These are phyloP conservation scores for Cryptococcus depauperatus DNA, from an alignment of 1,284 basidiomycete genomes.

Conservation along the genomic window DNA sequence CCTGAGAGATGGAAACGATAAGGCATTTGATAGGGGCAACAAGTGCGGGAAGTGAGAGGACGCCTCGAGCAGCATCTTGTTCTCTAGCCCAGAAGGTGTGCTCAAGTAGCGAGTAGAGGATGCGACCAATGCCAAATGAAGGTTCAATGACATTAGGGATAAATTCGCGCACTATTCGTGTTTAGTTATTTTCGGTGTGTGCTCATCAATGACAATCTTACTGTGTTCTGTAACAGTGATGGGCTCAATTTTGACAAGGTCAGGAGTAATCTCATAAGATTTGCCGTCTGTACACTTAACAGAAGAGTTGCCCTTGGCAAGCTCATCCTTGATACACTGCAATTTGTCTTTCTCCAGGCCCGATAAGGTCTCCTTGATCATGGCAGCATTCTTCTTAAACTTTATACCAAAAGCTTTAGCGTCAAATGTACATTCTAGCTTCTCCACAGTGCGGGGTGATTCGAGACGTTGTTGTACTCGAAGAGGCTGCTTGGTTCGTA, in stretches of 20 bases:
- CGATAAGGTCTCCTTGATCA: constrained; percentile 62
- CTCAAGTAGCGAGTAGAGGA: constrained; percentile 88
- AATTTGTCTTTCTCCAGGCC: constrained; percentile 64
- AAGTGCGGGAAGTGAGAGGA: constrained; percentile 76
- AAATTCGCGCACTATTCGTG: constrained; percentile 85
- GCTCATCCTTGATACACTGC: constrained; percentile 61
- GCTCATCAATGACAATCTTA: too few relatives aligned
- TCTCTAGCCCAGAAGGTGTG: constrained; percentile 95
- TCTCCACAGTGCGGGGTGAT: constrained; percentile 68
- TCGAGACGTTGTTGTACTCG: constrained; percentile 77
- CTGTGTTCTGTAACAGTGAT: constrained; percentile 85
- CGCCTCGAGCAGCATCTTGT: constrained; percentile 78
- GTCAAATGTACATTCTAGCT: constrained; percentile 69
- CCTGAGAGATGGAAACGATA: constrained; percentile 89
- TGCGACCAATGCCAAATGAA: constrained; percentile 95
- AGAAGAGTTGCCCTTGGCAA: constrained; percentile 54
- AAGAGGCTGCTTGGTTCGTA: constrained; percentile 56
- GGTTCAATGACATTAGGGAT: constrained; percentile 98
- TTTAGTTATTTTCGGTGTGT: too few relatives aligned
- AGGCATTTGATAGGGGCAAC: constrained; percentile 96
- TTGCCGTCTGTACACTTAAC: constrained; percentile 55
- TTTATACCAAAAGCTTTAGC: constrained; percentile 85
- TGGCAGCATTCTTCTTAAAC: constrained; percentile 75
- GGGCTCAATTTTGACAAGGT: constrained; percentile 69
- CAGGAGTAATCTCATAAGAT: constrained; percentile 63